Base-by-base conservation (phyloP, 129 eudicot species). In the Silybum marianum region DNA sequence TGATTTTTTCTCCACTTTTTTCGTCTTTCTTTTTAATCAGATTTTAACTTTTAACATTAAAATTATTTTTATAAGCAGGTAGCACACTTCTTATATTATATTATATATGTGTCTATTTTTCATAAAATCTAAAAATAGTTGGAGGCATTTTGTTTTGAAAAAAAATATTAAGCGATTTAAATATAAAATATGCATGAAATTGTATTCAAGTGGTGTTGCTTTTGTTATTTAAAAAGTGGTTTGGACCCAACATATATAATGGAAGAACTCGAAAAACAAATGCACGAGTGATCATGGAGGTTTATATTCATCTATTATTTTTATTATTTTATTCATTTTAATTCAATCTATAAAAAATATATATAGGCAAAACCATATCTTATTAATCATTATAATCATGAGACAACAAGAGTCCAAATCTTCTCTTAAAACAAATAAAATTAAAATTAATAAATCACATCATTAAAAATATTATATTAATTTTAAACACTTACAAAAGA, bases 211-310 rank as follows among this genome's bases (percentile, higher is more conserved):
- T 77, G 72, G 34, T 77, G 51, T 62, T 62, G 72, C 80, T 77
- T 63, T 62, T 34, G 26, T 22, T 34, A 63, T 76, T 58, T 22
- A n/a, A 23, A 77, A n/a, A 78, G 58, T 40, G 36, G 11, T 26
- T 69, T 78, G 69, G 82, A 78, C 75, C 82, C 82, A 78, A 69
- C 82, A 78, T 78, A 54, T 51, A 78, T 78, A 44, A 78, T 78
- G 63, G 46, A 67, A 25, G 68, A 68, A 42, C 39, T 78, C 75
- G 69, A 69, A 78, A 34, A 78, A 42, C 25, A 69, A 68, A 40
- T 78, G 82, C 82, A 69, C 82, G 82, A 78, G 82, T 44, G 82
- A 78, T 78, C 82, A 78, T 78, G 79, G 73, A 73, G 78, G 16
- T 63, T 73, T 73, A 65, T 40, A 63, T 62, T 12, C 84, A 72